Conservation (phyloP, 2,329 filamentous ascomycete species). For the Claviceps cyperi region DNA sequence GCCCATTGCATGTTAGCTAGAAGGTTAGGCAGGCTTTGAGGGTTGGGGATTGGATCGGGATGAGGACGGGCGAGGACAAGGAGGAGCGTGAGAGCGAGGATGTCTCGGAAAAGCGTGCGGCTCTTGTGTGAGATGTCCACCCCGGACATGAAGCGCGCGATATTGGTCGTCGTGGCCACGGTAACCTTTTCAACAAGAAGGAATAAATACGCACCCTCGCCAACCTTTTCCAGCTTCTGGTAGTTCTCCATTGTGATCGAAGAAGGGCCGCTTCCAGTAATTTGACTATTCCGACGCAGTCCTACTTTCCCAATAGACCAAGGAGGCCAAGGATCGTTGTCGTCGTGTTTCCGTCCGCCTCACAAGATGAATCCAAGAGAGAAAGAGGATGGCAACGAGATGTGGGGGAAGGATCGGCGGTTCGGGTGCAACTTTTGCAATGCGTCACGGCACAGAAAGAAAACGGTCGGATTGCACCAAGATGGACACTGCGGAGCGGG, state of each 20-base stretch:
- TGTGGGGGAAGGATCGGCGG: not conserved
- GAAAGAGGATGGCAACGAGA: not conserved
- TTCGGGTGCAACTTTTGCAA: not conserved
- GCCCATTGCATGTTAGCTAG: not conserved
- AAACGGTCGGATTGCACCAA: not conserved
- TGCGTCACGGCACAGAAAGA: not conserved
- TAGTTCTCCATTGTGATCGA: slow-evolving; percentile 74
- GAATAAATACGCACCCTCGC: slow-evolving; percentile 54
- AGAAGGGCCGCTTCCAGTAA: not conserved
- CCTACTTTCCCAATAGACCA: not conserved
- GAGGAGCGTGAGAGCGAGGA: not conserved
- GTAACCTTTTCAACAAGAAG: too few relatives aligned
- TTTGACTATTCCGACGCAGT: not conserved
- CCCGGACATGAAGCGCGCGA: not conserved
- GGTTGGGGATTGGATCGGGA: not conserved
- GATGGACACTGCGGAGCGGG: too few relatives aligned
- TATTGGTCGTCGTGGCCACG: not conserved
- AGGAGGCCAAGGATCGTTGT: not conserved
- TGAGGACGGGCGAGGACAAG: not conserved
- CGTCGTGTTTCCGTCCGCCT: not conserved
- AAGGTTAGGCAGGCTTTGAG: too few relatives aligned
- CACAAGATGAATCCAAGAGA: not conserved
- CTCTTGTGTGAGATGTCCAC: too few relatives aligned
- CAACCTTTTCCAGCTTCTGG: slow-evolving; percentile 92
- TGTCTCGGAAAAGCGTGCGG: not conserved